Conservation (phyloP, 164 flowering plant genomes). For the Chimonanthus praecox region DNA sequence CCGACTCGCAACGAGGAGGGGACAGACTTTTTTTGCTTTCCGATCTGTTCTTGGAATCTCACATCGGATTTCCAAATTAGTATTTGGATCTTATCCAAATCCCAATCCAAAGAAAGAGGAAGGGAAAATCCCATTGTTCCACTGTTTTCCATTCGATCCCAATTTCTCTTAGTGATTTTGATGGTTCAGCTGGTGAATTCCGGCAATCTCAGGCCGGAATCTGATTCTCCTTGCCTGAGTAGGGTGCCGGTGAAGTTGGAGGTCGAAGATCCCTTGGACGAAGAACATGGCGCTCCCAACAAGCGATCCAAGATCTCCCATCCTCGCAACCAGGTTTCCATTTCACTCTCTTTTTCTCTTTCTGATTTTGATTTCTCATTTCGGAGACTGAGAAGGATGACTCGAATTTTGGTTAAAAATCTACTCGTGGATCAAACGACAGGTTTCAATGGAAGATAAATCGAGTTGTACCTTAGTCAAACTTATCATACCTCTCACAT, state of each 20-base stretch:
- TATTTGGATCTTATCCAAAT: neutral
- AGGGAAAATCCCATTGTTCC: neutral
- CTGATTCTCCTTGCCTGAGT: slow-evolving; percentile 17
- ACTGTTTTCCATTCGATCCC: neutral
- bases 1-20: neutral
- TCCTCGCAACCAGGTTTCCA: slow-evolving; percentile 33
- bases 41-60: neutral
- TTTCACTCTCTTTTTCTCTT: neutral
- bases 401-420: too few relatives aligned
- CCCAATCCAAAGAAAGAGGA: neutral
- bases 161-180: slow-evolving; percentile 8
- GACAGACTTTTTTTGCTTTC: neutral
- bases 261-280: slow-evolving; percentile 49
- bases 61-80: neutral
- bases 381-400: too few relatives aligned
- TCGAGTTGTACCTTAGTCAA: too few relatives aligned
- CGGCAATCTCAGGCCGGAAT: slow-evolving; percentile 26
- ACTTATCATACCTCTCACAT: too few relatives aligned
- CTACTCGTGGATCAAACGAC: too few relatives aligned
- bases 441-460: too few relatives aligned
- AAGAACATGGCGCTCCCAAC: slow-evolving; percentile 38
- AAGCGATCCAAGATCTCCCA: slow-evolving; percentile 44
- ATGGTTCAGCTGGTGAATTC: slow-evolving; percentile 65
- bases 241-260: slow-evolving; percentile 51
- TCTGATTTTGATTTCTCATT: neutral